Conservation (phyloP, 768 basidiomycete species). For the Phylloporus rhodoxanthus region DNA sequence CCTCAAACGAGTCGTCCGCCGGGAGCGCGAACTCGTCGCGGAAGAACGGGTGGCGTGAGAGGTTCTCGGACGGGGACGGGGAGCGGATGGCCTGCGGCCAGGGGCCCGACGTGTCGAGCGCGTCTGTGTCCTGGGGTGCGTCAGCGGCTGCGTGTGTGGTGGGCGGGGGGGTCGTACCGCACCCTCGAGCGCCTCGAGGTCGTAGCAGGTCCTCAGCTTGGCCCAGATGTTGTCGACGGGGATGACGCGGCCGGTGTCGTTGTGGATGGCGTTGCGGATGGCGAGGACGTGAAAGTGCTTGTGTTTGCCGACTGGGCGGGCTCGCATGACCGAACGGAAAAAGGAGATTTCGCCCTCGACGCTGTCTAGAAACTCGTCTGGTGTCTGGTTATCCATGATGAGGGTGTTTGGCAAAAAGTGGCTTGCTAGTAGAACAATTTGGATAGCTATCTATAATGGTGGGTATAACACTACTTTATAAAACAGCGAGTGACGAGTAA, state of each 20-base stretch:
- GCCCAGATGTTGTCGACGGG: conserved; percentile 64
- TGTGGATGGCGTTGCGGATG: conserved; percentile 64
- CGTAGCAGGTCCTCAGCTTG: conserved; percentile 66
- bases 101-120: conserved; percentile 40
- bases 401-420: conserved; percentile 18
- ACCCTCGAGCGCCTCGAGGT: conserved; percentile 72
- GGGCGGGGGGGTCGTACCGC: conserved; percentile 28
- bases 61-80: conserved; percentile 65
- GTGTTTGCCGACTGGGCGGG: conserved; percentile 78
- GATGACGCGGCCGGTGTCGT: conserved; percentile 61
- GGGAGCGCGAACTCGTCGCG: conserved; percentile 62
- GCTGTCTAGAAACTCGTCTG: conserved; percentile 51
- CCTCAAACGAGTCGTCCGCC: conserved; percentile 52
- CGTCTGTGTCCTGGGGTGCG: conserved; percentile 37
- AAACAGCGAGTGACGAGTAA: conserved; percentile 23
- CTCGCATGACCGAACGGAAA: conserved; percentile 75
- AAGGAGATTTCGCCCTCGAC: conserved; percentile 82
- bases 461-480: conserved; percentile 28
- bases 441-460: conserved; percentile 8
- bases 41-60: conserved; percentile 66
- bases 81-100: conserved; percentile 50
- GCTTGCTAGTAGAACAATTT: conserved; percentile 20
- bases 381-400: conserved; percentile 27
- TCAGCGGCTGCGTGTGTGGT: background rate
- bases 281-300: conserved; percentile 76